A percentile compares a stretch with the other conserved stretches of the same genome.
Conservation (phyloP, 306 rosid species). For the Trifolium pratense region DNA sequence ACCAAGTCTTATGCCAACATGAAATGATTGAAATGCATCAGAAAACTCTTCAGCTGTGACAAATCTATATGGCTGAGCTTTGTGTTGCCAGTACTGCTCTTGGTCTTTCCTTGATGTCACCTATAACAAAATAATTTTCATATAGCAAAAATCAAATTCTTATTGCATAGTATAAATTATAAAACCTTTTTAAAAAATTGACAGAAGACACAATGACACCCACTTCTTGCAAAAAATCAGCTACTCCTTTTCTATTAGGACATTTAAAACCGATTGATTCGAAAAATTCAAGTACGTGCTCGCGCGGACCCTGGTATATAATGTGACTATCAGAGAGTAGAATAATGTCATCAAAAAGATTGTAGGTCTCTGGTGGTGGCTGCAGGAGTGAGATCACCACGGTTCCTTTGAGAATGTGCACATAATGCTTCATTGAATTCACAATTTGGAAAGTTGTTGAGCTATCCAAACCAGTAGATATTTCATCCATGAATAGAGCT, state of each 20-base stretch:
- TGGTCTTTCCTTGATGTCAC: constrained; percentile 75
- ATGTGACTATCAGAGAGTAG: constrained; percentile 67
- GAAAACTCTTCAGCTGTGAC: constrained; percentile 54
- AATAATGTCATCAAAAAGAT: constrained; percentile 68
- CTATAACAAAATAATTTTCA: constrained; percentile 35
- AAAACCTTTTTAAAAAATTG: background rate
- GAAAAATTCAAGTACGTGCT: constrained; percentile 56
- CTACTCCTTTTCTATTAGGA: constrained; percentile 66
- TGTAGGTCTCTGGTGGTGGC: constrained; percentile 73
- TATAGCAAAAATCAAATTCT: background rate
- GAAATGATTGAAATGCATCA: constrained; percentile 52
- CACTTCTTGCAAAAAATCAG: constrained; percentile 71
- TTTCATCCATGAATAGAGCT: constrained; percentile 70
- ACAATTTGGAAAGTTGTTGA: constrained; percentile 68
- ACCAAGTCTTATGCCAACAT: constrained; percentile 47
- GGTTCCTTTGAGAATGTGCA: constrained; percentile 65
- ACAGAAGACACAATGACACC: constrained; percentile 31
- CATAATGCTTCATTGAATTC: constrained; percentile 59
- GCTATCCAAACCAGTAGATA: constrained; percentile 74
- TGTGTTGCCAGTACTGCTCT: constrained; percentile 60
- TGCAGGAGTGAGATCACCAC: constrained; percentile 61
- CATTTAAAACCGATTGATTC: constrained; percentile 58
- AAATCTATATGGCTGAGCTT: constrained; percentile 57
- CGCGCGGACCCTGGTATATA: constrained; percentile 67
- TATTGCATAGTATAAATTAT: background rate